phyloP scores from a whole-genome alignment of 495 filamentous ascomycete genomes.

The Annulohypoxylon moriforme region DNA sequence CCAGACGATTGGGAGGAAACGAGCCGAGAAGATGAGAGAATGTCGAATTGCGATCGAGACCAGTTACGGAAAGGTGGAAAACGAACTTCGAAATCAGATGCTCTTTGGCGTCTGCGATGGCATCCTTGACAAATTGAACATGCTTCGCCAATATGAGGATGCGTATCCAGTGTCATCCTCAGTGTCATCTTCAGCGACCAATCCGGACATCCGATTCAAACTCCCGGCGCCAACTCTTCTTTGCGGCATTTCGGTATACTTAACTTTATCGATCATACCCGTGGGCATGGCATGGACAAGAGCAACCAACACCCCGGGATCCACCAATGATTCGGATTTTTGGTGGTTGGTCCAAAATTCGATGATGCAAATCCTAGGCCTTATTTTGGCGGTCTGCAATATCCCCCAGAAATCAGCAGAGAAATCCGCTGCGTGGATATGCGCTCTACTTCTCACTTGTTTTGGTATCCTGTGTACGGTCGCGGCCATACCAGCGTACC shows the following conservation, averaged over 20 bases:
- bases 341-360: neutral
- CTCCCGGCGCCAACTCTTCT: slow-evolving; percentile 5
- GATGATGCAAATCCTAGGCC: neutral
- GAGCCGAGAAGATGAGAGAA: slow-evolving; percentile 14
- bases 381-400: slow-evolving; percentile 1
- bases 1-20: slow-evolving; percentile 1
- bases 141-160: slow-evolving; percentile 32
- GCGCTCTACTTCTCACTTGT: neutral
- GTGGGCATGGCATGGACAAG: slow-evolving; percentile 13
- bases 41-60: slow-evolving; percentile 6
- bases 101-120: neutral
- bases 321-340: slow-evolving; percentile 24
- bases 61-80: neutral
- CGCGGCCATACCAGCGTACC: slow-evolving; percentile 9
- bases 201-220: neutral
- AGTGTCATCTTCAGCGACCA: too few relatives aligned
- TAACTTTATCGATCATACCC: neutral
- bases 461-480: slow-evolving; percentile 10
- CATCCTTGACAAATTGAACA: slow-evolving; percentile 15
- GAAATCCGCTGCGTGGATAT: slow-evolving; percentile 11
- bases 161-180: slow-evolving; percentile 24
- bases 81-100: slow-evolving; percentile 13
- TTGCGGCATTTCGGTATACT: neutral
- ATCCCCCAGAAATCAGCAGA: neutral
- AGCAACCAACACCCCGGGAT: neutral